Conservation (phyloP, 495 filamentous ascomycete species). For the Glonium stellatum region DNA sequence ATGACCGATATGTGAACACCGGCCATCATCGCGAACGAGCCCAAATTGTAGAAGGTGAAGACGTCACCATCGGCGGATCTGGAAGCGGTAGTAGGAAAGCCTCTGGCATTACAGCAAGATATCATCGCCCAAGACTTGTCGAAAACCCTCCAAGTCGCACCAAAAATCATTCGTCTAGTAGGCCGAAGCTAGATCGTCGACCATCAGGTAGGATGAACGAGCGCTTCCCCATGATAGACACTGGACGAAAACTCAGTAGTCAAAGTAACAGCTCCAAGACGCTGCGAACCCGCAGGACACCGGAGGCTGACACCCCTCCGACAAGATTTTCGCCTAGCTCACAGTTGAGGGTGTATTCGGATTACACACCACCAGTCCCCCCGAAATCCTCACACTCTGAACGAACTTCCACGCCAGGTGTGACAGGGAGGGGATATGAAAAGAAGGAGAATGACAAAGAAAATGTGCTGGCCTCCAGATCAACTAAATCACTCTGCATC, state of each 20-base stretch:
- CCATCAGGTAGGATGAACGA: constrained; percentile 32
- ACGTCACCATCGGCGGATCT: not conserved
- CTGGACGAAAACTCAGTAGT: constrained; percentile 19
- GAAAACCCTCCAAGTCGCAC: not conserved
- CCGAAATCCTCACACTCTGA: not conserved
- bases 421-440: not conserved
- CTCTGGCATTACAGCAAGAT: not conserved
- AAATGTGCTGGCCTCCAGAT: not conserved
- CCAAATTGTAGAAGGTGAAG: constrained; percentile 11
- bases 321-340: not conserved
- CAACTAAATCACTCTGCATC: constrained; percentile 1
- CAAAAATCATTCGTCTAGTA: constrained; percentile 4
- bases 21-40: constrained; percentile 16
- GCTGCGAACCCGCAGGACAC: not conserved
- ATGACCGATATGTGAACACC: constrained; percentile 10
- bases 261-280: constrained; percentile 5
- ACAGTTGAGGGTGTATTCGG: not conserved
- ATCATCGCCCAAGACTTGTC: not conserved
- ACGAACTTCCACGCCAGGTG: not conserved
- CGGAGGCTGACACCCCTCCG: constrained; percentile 1
- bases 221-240: constrained; percentile 31
- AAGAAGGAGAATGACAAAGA: not conserved
- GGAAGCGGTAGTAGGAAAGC: not conserved
- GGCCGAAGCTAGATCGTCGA: not conserved
- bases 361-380: not conserved